Evolutionary conservation across 495 filamentous ascomycete genomes (phyloP), one percentile per base, ranked within the genome.

Genomic region (Collariella sp.): DNA sequence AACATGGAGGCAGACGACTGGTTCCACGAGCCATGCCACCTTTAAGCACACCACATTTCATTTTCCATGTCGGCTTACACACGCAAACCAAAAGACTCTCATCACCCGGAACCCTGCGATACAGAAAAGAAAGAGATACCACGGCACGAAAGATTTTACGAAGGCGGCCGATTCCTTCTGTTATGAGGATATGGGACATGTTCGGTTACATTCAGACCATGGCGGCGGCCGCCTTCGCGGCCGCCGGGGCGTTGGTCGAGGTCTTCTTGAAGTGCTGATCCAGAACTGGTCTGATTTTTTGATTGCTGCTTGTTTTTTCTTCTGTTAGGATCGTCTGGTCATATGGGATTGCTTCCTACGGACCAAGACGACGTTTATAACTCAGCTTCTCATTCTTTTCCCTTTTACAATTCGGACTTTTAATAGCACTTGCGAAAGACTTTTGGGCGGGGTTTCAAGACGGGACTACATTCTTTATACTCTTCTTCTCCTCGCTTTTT

Each of bases 161-260:
- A 45, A 48, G 50, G 62, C 45, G 63, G 48, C 48, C 52, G 54
- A 52, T 54, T 54, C 46, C n/a, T 61, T 55, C 42, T 56, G 52
- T 54, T 31, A 63, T 43, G 63, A 64, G 62, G 41, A 44, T 48
- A 66, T 59, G 64, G 56, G 57, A 60, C 54, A 63, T 62, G 64
- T 65, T 60, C 58, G 44, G 63, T 29, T 48, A 54, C 46, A n/a
- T n/a, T n/a, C n/a, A n/a, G n/a, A n/a, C 46, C 52, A 23, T 36
- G 52, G 36, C 55, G 50, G n/a, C n/a, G n/a, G n/a, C n/a, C n/a
- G n/a, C n/a, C n/a, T n/a, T n/a, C n/a, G n/a, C n/a, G n/a, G n/a
- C 55, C 10, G 49, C 33, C 22, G 34, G 56, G 59, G 63, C 62
- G 63, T 71, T 69, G 62, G 61, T 56, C 54, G 58, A 49, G 52